Percentiles rank a stretch among this genome's conserved stretches.
Evolutionary conservation across 371 early-diverging fungal genomes (phyloP).

Genomic region (Mortierella sp.): DNA sequence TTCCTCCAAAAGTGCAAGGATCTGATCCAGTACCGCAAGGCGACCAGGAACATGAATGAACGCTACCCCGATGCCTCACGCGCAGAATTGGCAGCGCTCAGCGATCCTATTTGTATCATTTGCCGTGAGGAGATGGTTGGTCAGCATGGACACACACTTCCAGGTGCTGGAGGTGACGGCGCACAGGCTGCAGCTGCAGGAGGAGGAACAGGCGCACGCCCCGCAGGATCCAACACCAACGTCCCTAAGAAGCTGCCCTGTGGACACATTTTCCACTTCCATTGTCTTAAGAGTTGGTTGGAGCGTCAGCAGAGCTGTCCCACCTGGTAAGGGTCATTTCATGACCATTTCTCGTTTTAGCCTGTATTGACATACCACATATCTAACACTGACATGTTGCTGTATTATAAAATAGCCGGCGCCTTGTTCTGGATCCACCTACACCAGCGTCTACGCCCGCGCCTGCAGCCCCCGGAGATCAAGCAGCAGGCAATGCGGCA

Average conservation of each 20-base stretch:
- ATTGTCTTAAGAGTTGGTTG: slow-evolving; percentile 98
- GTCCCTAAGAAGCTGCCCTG: slow-evolving; percentile 96
- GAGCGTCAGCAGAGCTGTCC: slow-evolving; percentile 99
- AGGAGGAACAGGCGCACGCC: slow-evolving; percentile 8
- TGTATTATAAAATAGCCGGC: slow-evolving; percentile 56
- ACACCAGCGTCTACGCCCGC: slow-evolving; percentile 51
- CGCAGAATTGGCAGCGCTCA: slow-evolving; percentile 82
- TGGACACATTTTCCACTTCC: slow-evolving; percentile 98
- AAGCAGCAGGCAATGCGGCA: slow-evolving; percentile 34
- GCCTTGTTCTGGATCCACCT: slow-evolving; percentile 64
- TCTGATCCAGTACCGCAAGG: slow-evolving; percentile 90
- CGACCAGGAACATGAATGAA: slow-evolving; percentile 95
- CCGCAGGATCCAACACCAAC: slow-evolving; percentile 62
- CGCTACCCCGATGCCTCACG: slow-evolving; percentile 92
- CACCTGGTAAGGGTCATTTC: slow-evolving; percentile 81
- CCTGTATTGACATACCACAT: not conserved
- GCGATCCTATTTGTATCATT: slow-evolving; percentile 95
- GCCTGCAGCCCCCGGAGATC: slow-evolving; percentile 24
- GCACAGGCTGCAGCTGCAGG: slow-evolving; percentile 8
- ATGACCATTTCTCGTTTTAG: not conserved
- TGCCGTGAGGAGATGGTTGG: slow-evolving; percentile 95
- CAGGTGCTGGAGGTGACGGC: slow-evolving; percentile 14
- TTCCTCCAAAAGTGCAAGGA: slow-evolving; percentile 91
- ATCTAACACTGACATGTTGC: not conserved
- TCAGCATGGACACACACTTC: slow-evolving; percentile 20